These are phyloP conservation scores for Chalciporus pseudorubinellus DNA, from an alignment of 768 basidiomycete genomes.

Conservation along the genomic window DNA sequence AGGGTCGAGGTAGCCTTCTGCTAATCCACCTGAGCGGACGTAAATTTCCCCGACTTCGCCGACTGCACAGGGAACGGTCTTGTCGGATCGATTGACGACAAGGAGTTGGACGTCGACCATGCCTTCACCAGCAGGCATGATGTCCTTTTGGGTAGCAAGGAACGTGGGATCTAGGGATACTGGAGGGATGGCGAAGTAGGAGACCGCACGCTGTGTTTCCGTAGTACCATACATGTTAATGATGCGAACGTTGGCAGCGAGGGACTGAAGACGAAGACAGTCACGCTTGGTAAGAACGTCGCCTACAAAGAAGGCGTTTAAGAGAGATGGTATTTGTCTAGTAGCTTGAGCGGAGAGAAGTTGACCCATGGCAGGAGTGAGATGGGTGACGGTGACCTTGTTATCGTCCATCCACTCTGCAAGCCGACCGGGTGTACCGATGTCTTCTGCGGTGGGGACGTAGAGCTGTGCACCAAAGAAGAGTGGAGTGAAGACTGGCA, in stretches of 20 bases:
- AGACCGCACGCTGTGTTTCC: conserved; percentile 98
- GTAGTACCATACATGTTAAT: conserved; percentile 99
- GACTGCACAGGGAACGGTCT: conserved; percentile 82
- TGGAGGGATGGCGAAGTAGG: conserved; percentile 91
- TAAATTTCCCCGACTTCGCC: conserved; percentile 99
- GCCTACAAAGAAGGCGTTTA: conserved; percentile 97
- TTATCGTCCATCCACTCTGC: conserved; percentile 98
- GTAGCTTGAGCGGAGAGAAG: conserved; percentile 88
- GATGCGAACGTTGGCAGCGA: conserved; percentile 89
- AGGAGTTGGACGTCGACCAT: conserved; percentile 98
- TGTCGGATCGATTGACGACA: conserved; percentile 89
- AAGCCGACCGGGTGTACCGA: conserved; percentile 92
- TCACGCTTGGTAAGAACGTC: conserved; percentile 98
- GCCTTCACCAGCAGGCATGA: conserved; percentile 95
- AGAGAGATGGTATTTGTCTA: conserved; percentile 78
- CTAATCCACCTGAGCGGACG: conserved; percentile 92
- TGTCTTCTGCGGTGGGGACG: conserved; percentile 95
- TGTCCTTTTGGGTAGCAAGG: conserved; percentile 91
- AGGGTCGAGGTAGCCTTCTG: conserved; percentile 89
- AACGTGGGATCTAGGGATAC: conserved; percentile 84
- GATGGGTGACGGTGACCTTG: conserved; percentile 90
- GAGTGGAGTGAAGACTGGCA: conserved; percentile 91
- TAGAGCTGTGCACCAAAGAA: conserved; percentile 96
- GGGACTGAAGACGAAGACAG: conserved; percentile 88
- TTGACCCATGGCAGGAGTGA: conserved; percentile 99